Percentiles rank a stretch among this genome's conserved stretches.
These are phyloP conservation scores for Talaromyces trachyspermus DNA, from an alignment of 495 filamentous ascomycete species.

Conservation along the genomic window DNA sequence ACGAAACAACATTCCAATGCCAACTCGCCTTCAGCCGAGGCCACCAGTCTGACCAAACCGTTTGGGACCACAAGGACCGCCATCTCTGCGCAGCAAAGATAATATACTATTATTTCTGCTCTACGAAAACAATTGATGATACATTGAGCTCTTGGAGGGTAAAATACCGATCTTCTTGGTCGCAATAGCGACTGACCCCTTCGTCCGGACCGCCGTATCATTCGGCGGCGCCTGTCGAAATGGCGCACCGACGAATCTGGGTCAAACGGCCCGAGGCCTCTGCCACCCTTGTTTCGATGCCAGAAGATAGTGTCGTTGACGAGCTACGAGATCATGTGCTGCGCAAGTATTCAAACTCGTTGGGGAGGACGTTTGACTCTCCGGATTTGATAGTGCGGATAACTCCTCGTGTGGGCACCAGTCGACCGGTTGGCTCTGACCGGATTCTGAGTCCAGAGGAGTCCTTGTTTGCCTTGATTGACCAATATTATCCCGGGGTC, in stretches of 20 bases:
- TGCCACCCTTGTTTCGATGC: conserved; percentile 76
- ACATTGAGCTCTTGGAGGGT: conserved; percentile 19
- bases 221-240: conserved; percentile 17
- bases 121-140: conserved; percentile 15
- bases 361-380: conserved; percentile 81
- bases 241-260: conserved; percentile 76
- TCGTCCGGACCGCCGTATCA: conserved; percentile 12
- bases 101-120: too few relatives aligned
- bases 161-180: conserved; percentile 20
- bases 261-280: conserved; percentile 80
- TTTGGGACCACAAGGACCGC: conserved; percentile 15
- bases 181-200: conserved; percentile 18
- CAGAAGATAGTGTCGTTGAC: conserved; percentile 86
- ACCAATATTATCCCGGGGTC: conserved; percentile 85
- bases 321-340: conserved; percentile 91
- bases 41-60: conserved; percentile 12
- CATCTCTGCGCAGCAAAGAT: too few relatives aligned
- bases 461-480: conserved; percentile 66
- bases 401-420: conserved; percentile 38
- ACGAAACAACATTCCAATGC: too few relatives aligned
- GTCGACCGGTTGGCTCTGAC: conserved; percentile 45
- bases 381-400: conserved; percentile 77
- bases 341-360: conserved; percentile 85
- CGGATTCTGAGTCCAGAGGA: conserved; percentile 81
- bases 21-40: conserved; percentile 6